These are phyloP conservation scores for Aspergillus asperescens DNA, from an alignment of 495 filamentous ascomycete species.

Conservation along the genomic window DNA sequence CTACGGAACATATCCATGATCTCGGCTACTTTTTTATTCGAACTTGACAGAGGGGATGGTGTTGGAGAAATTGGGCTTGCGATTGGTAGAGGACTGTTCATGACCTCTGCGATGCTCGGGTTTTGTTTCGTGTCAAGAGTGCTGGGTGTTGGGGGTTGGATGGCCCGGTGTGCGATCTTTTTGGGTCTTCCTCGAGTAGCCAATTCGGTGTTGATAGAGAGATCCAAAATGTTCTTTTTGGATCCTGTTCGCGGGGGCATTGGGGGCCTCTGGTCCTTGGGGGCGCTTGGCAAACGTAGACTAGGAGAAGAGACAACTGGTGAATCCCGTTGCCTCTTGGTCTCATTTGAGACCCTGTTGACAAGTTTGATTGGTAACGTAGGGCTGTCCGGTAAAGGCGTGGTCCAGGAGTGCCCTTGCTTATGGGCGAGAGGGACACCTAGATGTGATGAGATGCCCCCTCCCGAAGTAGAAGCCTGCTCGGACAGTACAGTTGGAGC, in stretches of 20 bases:
- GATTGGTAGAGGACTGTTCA: conserved; percentile 37
- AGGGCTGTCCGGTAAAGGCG: conserved; percentile 40
- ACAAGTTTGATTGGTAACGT: conserved; percentile 28
- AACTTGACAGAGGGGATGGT: conserved; percentile 19
- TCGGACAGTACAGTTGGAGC: conserved; percentile 30
- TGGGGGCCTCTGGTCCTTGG: background rate
- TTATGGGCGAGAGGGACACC: conserved; percentile 38
- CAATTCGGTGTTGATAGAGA: conserved; percentile 41
- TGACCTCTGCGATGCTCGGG: conserved; percentile 43
- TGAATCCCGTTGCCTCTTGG: conserved; percentile 10
- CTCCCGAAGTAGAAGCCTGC: conserved; percentile 9
- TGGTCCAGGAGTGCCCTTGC: conserved; percentile 34
- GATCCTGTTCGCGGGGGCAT: conserved; percentile 17
- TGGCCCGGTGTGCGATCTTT: conserved; percentile 38
- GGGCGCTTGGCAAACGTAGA: background rate
- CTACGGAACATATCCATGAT: conserved; percentile 44
- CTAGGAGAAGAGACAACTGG: conserved; percentile 8
- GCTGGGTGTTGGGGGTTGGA: conserved; percentile 40
- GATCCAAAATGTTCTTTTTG: conserved; percentile 40
- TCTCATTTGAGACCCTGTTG: background rate
- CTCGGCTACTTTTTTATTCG: conserved; percentile 32
- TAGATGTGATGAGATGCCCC: conserved; percentile 20
- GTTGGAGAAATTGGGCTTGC: conserved; percentile 25
- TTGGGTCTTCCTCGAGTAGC: conserved; percentile 25
- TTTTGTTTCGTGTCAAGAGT: conserved; percentile 23